Conservation (phyloP, 352 stramenopile genomes). For the Globisporangium camurandrum region DNA sequence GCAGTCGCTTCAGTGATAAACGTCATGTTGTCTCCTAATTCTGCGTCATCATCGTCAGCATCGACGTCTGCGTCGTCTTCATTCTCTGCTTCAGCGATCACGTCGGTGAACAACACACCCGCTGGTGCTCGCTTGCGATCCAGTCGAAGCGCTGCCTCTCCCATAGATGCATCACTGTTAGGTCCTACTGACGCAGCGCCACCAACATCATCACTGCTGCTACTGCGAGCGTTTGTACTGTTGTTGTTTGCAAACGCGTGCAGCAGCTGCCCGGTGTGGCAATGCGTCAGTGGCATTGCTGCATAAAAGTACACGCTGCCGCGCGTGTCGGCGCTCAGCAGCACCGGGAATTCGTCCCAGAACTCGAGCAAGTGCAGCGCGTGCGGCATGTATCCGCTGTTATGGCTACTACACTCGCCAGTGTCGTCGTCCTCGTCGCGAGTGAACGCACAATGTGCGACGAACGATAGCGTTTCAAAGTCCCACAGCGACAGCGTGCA, state of each 20-base stretch:
- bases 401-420: background rate
- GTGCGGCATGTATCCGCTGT: constrained; percentile 2
- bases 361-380: constrained; percentile 48
- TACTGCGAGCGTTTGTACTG: background rate
- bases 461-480: constrained; percentile 58
- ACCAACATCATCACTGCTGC: background rate
- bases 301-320: constrained; percentile 57
- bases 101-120: background rate
- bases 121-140: too few species aligned
- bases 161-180: too few species aligned
- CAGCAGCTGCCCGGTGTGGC: constrained; percentile 37
- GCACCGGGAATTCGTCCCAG: constrained; percentile 60
- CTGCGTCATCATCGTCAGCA: constrained; percentile 6
- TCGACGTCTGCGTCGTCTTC: constrained; percentile 6
- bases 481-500: constrained; percentile 58
- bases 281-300: constrained; percentile 30
- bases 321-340: constrained; percentile 39
- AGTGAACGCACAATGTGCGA: constrained; percentile 26
- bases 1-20: constrained; percentile 30
- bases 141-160: too few species aligned
- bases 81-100: background rate
- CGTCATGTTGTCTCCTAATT: constrained; percentile 7
- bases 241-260: constrained; percentile 54
- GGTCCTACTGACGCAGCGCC: too few species aligned
- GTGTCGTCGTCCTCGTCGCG: constrained; percentile 1